Percentiles rank a stretch among this genome's conserved stretches.
phyloP scores from a whole-genome alignment of 2,329 filamentous ascomycete genomes.

The Sclerotinia subarctica region DNA sequence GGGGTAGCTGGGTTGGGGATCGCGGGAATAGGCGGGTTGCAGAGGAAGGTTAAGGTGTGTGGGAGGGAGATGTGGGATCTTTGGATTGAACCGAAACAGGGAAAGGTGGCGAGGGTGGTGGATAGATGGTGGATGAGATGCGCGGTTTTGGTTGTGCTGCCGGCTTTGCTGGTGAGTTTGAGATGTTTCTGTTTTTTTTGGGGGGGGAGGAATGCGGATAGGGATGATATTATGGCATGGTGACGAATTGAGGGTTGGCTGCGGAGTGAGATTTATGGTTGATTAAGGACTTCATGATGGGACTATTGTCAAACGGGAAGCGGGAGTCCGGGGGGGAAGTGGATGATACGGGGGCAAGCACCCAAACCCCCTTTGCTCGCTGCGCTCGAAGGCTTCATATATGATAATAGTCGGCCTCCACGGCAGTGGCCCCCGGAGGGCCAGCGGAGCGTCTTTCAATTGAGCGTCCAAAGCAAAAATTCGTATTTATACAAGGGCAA shows the following conservation, averaged over 20 bases:
- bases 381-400: background rate
- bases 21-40: conserved; percentile 30
- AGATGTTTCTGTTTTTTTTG: background rate
- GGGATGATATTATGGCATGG: background rate
- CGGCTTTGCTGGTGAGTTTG: conserved; percentile 54
- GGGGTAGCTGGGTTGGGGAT: background rate
- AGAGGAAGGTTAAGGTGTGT: conserved; percentile 27
- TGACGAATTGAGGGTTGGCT: background rate
- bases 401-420: background rate
- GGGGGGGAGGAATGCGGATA: no score
- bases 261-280: background rate
- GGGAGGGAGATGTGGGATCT: conserved; percentile 46
- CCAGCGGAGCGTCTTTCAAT: background rate
- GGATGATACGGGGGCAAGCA: background rate
- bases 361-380: background rate
- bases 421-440: background rate
- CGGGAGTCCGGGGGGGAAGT: background rate
- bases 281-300: no score
- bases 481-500: background rate
- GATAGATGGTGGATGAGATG: conserved; percentile 64
- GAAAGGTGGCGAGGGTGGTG: conserved; percentile 55
- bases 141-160: conserved; percentile 57
- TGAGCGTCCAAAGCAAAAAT: background rate
- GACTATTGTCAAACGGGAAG: no score
- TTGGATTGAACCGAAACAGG: conserved; percentile 59